These are phyloP conservation scores for Tricholoma saponaceum DNA, from an alignment of 768 basidiomycete species.

Conservation along the genomic window DNA sequence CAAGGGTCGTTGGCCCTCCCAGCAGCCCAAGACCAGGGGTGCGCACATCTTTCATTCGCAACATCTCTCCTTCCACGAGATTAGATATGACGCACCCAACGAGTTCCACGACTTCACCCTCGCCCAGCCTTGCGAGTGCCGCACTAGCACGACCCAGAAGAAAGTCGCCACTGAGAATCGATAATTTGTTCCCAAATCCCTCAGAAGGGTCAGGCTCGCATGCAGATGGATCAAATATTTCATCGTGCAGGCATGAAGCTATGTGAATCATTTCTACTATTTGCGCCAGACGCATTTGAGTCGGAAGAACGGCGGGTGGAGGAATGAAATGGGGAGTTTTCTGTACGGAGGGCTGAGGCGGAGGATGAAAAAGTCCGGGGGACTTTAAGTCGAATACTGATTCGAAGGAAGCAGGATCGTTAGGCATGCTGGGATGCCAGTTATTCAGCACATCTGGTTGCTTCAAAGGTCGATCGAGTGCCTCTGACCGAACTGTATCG, in stretches of 20 bases:
- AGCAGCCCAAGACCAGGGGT: constrained; percentile 33
- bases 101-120: constrained; percentile 88
- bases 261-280: constrained; percentile 99
- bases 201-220: constrained; percentile 58
- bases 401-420: constrained; percentile 67
- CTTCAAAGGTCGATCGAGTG: constrained; percentile 77
- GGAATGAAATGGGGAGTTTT: constrained; percentile 20
- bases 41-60: constrained; percentile 63
- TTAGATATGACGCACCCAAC: constrained; percentile 91
- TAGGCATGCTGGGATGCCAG: constrained; percentile 85
- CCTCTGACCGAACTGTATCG: constrained; percentile 45
- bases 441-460: constrained; percentile 83
- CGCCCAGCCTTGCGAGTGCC: constrained; percentile 82
- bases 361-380: constrained; percentile 31
- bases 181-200: constrained; percentile 86
- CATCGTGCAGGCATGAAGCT: constrained; percentile 90
- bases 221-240: constrained; percentile 72
- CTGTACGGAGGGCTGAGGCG: constrained; percentile 22
- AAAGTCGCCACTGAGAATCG: constrained; percentile 94
- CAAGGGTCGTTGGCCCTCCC: constrained; percentile 24
- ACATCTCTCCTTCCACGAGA: constrained; percentile 93
- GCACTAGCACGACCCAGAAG: constrained; percentile 88
- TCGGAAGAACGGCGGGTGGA: constrained; percentile 61
- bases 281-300: constrained; percentile 89
- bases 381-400: constrained; percentile 48